phyloP scores from a whole-genome alignment of 805 yeast species.

The Barnettozyma pratensis region DNA sequence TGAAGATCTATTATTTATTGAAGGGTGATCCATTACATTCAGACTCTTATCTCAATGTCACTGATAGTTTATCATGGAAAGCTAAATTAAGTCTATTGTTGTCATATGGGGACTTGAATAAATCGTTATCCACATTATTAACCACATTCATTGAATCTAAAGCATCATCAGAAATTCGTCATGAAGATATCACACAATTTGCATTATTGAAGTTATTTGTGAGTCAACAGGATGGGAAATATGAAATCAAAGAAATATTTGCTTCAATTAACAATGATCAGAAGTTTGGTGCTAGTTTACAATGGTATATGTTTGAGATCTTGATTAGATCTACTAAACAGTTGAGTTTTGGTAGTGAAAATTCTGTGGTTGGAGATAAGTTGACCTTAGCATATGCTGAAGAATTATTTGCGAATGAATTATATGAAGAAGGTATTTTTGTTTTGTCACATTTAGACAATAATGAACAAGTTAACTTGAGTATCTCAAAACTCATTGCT shows the following conservation, averaged over 20 bases:
- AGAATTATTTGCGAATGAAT: slow-evolving; percentile 41
- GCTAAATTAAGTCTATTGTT: slow-evolving; percentile 52
- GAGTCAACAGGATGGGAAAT: slow-evolving; percentile 15
- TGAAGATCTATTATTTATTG: slow-evolving; percentile 60
- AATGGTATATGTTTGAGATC: slow-evolving; percentile 50
- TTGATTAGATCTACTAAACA: slow-evolving; percentile 31
- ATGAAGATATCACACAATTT: slow-evolving; percentile 19
- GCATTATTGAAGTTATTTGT: slow-evolving; percentile 28
- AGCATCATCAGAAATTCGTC: slow-evolving; percentile 6
- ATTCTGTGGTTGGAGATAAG: slow-evolving; percentile 29
- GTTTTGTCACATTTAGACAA: slow-evolving; percentile 52
- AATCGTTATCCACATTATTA: slow-evolving; percentile 29
- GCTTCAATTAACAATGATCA: slow-evolving; percentile 11
- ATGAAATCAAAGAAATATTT: slow-evolving; percentile 14
- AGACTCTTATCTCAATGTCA: slow-evolving; percentile 28
- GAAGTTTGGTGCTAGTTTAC: slow-evolving; percentile 32
- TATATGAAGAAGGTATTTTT: slow-evolving; percentile 57
- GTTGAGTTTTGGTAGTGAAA: slow-evolving; percentile 20
- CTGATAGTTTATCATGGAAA: slow-evolving; percentile 58
- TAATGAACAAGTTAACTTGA: slow-evolving; percentile 38
- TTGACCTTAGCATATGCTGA: slow-evolving; percentile 42
- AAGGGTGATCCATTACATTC: slow-evolving; percentile 41
- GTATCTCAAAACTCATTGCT: slow-evolving; percentile 30
- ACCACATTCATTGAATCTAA: slow-evolving; percentile 22
- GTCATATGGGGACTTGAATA: slow-evolving; percentile 54